These are phyloP conservation scores for Fremontodendron californicum DNA, from an alignment of 345 rosid genomes.

Conservation along the genomic window DNA sequence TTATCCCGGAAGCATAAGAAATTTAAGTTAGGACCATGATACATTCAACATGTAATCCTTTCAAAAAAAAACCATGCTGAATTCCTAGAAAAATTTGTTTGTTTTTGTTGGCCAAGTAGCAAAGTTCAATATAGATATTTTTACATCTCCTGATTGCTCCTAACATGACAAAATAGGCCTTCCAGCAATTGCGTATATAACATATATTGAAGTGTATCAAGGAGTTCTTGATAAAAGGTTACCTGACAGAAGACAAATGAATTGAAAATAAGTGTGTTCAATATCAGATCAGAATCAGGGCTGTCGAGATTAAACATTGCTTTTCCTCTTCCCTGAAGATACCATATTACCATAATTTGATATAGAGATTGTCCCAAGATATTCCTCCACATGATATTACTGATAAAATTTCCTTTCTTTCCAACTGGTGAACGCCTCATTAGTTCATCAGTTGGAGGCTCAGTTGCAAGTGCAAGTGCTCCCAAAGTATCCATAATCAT, in stretches of 20 bases:
- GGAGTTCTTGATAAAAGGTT: slow-evolving; percentile 11
- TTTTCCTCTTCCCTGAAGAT: slow-evolving; percentile 56
- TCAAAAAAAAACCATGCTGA: not conserved
- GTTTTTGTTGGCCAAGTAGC: not conserved
- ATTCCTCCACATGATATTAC: slow-evolving; percentile 92
- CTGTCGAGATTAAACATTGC: slow-evolving; percentile 45
- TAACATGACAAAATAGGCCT: not conserved
- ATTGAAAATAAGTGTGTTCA: slow-evolving; percentile 76
- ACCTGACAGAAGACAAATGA: slow-evolving; percentile 86
- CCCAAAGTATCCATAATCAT: too few species aligned
- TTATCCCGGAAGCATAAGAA: too few species aligned
- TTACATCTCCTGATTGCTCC: not conserved
- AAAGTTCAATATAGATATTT: not conserved
- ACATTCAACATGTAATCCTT: not conserved
- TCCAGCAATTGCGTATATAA: not conserved
- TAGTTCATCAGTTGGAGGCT: slow-evolving; percentile 65
- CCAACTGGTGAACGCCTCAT: slow-evolving; percentile 64
- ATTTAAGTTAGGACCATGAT: too few species aligned
- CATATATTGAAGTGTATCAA: not conserved
- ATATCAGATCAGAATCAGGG: slow-evolving; percentile 40
- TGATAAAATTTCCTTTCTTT: slow-evolving; percentile 64
- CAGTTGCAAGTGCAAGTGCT: slow-evolving; percentile 87
- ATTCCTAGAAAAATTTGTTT: not conserved
- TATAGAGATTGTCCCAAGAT: slow-evolving; percentile 76
- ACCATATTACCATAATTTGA: slow-evolving; percentile 58